phyloP scores from a whole-genome alignment of 2,329 filamentous ascomycete genomes.

The Aureobasidium vineae region DNA sequence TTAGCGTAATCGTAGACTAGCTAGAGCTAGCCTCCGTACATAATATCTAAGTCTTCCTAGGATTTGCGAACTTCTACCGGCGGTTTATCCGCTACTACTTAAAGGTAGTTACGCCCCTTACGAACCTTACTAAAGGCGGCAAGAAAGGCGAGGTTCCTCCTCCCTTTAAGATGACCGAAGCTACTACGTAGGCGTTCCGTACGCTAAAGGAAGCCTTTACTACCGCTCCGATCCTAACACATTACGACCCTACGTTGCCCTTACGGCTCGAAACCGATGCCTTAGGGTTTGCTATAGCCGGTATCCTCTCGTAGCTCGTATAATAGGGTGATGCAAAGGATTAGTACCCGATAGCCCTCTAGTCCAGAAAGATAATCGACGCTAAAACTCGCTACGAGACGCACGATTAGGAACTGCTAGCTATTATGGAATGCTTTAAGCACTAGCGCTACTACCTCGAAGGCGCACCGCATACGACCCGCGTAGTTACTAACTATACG shows the following conservation, averaged over 20 bases:
- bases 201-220: conserved; percentile 26
- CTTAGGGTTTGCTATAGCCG: conserved; percentile 7
- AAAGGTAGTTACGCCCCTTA: conserved; percentile 7
- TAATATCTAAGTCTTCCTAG: conserved; percentile 25
- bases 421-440: conserved; percentile 28
- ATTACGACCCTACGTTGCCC: conserved; percentile 16
- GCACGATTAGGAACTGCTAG: conserved; percentile 29
- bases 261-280: conserved; percentile 20
- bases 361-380: conserved; percentile 13
- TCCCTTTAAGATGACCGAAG: background rate
- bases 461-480: background rate
- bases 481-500: conserved; percentile 17
- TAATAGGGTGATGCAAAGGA: background rate
- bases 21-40: background rate
- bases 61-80: conserved; percentile 27
- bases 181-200: background rate
- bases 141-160: background rate
- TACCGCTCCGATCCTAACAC: conserved; percentile 21
- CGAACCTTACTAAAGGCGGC: conserved; percentile 2
- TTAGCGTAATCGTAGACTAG: conserved; percentile 15
- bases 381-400: conserved; percentile 26
- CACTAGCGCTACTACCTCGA: conserved; percentile 27
- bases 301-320: conserved; percentile 26
- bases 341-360: conserved; percentile 24
- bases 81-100: conserved; percentile 20